Evolutionary conservation across 2,329 filamentous ascomycete genomes (phyloP).

Genomic region (Fusarium newnesense): DNA sequence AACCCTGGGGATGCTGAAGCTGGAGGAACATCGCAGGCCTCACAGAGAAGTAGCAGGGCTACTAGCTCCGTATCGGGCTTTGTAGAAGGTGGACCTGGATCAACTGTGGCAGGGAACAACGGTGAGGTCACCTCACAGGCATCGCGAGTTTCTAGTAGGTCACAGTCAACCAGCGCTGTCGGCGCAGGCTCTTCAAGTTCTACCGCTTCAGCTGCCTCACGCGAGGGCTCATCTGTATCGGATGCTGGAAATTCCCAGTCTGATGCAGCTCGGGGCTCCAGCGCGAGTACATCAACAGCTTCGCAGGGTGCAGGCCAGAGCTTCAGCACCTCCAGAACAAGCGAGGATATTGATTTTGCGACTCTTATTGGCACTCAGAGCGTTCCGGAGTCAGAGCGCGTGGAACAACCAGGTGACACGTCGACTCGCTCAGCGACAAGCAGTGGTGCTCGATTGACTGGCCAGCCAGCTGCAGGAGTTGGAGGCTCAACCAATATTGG

Average conservation of each 20-base stretch:
- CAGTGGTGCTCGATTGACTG: not conserved
- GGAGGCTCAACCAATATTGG: not conserved
- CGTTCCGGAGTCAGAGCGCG: conserved; percentile 1
- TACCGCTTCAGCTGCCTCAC: not conserved
- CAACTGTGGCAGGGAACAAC: not conserved
- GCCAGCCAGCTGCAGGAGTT: not conserved
- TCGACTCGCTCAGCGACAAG: not conserved
- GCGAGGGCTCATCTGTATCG: not conserved
- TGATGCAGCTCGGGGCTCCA: not conserved
- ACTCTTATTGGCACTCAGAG: conserved; percentile 7
- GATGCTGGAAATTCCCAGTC: not conserved
- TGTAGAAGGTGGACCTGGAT: not conserved
- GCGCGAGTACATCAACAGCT: fast-evolving
- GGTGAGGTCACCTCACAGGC: not conserved
- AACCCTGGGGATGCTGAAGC: no score
- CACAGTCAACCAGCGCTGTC: not conserved
- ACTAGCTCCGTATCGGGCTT: not conserved
- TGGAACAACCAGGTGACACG: not conserved
- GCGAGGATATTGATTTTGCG: not conserved
- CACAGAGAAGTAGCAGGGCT: not conserved
- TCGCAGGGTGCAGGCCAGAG: not conserved
- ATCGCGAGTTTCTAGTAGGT: not conserved
- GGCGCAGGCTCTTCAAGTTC: fast-evolving
- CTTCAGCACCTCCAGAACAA: not conserved
- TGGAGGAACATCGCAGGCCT: fast-evolving